phyloP scores from a whole-genome alignment of 345 rosid genomes.

The Lagerstroemia speciosa region DNA sequence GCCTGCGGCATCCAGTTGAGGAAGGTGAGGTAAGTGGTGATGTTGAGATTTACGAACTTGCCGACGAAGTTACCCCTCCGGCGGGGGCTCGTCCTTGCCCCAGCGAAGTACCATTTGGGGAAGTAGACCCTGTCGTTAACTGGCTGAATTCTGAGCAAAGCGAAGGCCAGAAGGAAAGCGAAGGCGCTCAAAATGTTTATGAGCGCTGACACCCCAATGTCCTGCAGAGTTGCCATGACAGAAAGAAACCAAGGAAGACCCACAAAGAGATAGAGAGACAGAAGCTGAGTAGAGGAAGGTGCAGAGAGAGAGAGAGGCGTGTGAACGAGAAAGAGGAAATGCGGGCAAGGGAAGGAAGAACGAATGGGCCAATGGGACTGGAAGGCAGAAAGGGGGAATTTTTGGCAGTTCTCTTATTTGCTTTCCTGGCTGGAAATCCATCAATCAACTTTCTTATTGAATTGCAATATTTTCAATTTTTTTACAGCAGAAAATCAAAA shows the following conservation, averaged over 20 bases:
- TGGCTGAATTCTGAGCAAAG: slow-evolving; percentile 78
- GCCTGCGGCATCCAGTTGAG: slow-evolving; percentile 99
- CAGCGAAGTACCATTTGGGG: slow-evolving; percentile 76
- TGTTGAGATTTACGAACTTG: slow-evolving; percentile 71
- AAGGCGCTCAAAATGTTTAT: slow-evolving; percentile 67
- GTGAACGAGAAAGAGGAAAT: neutral
- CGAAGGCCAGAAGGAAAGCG: slow-evolving; percentile 76
- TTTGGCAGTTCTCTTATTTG: neutral
- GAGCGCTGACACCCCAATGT: slow-evolving; percentile 87
- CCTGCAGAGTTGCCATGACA: slow-evolving; percentile 75
- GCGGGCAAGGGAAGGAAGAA: neutral
- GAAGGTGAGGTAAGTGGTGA: slow-evolving; percentile 70
- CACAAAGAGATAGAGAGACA: neutral
- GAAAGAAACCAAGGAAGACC: neutral
- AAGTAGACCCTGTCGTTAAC: slow-evolving; percentile 91
- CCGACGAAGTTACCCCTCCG: slow-evolving; percentile 49
- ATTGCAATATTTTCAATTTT: neutral
- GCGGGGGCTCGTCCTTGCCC: slow-evolving; percentile 64
- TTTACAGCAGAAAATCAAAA: neutral
- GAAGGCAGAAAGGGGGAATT: neutral
- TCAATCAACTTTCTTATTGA: neutral
- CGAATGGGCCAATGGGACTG: neutral
- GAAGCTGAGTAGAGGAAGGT: neutral
- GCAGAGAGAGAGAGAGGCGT: neutral
- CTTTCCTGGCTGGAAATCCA: neutral